Percentiles rank a stretch among this genome's conserved stretches.
Evolutionary conservation across 176 grass and related monocot species (phyloP).

Genomic region (Carex pumila): DNA sequence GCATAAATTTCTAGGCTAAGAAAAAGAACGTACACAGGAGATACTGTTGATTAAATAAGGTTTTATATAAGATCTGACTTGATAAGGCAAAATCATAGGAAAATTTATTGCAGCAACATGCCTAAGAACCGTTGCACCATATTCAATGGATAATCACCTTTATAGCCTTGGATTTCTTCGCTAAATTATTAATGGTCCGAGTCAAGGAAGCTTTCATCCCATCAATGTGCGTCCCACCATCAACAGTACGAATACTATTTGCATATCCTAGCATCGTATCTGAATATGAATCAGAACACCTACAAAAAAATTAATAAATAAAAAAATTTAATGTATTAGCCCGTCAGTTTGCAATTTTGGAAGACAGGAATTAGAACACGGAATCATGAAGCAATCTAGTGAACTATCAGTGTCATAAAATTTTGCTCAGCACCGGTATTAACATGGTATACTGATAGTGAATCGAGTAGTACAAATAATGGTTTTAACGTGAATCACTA

Average conservation of each 20-base stretch:
- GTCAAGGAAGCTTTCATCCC: constrained; percentile 85
- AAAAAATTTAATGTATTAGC: neutral
- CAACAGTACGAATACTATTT: constrained; percentile 95
- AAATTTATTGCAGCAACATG: neutral
- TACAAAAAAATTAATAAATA: constrained; percentile 29
- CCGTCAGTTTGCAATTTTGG: constrained; percentile 13
- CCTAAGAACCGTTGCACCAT: neutral
- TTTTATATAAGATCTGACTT: neutral
- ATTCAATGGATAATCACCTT: constrained; percentile 46
- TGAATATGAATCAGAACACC: constrained; percentile 92
- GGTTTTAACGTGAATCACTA: neutral
- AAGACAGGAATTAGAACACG: neutral
- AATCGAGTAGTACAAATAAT: neutral
- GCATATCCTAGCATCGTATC: constrained; percentile 95
- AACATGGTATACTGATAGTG: neutral
- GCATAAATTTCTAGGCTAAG: neutral
- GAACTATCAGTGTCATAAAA: neutral
- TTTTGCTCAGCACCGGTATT: neutral
- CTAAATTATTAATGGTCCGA: constrained; percentile 83
- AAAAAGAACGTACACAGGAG: neutral
- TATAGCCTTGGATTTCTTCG: constrained; percentile 71
- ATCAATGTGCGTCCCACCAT: constrained; percentile 98
- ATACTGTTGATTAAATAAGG: neutral
- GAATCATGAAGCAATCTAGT: neutral
- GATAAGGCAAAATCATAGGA: neutral